Base-by-base conservation (phyloP, 768 basidiomycete genomes). In the Leccinum subgranulosum region DNA sequence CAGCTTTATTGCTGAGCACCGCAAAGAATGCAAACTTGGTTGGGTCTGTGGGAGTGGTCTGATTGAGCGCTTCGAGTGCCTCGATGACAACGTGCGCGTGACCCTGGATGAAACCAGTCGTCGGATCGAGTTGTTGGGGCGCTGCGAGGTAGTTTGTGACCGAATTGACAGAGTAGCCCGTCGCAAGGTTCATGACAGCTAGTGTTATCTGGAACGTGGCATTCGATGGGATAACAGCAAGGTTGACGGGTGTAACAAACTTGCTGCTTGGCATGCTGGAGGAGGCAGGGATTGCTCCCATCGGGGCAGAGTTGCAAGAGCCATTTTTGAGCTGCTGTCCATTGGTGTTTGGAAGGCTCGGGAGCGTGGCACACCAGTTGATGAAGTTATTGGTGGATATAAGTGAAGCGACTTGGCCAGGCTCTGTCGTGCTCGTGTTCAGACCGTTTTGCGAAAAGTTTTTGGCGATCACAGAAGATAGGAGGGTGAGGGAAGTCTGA, bases 381-480 rank as follows among this genome's bases (percentile, higher is more conserved):
- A 87, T 87, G 69, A 86, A 90, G 76, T 90, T 90, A 75, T 90
- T 86, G 48, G 69, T 70, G n/a, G 85, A 85, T 0, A 81, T 85
- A 7, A 83, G 71, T 6, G 84, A 86, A 14, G 83, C 74, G 23
- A 79, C 77, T 69, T 85, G 78, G 28, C 82, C 84, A 53, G 76
- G 59, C 1, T 64, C 62, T 1, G 74, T 60, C 21, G 67, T 61
- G 27, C 58, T 64, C 23, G 41, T 53, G 15, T 64, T 60, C 58
- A 75, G 70, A 21, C 87, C 88, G 58, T 83, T 67, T 48, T 82
- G 73, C 15, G 73, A 77, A 57, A 87, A 85, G n/a, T 81, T 81
- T 4, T 65, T 59, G 12, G 83, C 81, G 56, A 90, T 76, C 25
- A 87, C 80, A 3, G 70, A 72, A 39, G 79, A 72, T 29, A 77